Evolutionary conservation across 371 early-diverging fungal genomes (phyloP), one percentile per base, ranked within the genome.

Genomic region (Mortierella sp.): DNA sequence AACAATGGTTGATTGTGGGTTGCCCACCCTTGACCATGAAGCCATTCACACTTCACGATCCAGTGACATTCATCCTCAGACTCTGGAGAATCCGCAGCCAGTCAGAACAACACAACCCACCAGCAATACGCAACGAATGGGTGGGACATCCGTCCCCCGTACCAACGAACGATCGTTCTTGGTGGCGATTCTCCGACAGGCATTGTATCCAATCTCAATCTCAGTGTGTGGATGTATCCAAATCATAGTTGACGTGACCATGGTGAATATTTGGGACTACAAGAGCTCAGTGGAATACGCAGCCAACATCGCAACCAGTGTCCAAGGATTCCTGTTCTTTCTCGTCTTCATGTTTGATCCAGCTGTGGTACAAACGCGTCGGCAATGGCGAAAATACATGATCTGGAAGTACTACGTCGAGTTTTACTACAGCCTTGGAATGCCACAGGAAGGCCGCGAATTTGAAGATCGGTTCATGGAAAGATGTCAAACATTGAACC

Each of bases 241-340:
- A 23, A 66, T 69, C 19, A 58, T 76, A 54, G 78, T 62, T 26
- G 78, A 76, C 21, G 30, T 76, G 58, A 76, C 70, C 2, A 8
- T 76, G 3, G 4, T 16, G 3, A 23, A 13, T n/a, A 3, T 0
- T 1, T 13, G 14, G 21, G 21, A 58, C 30, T 26, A 43, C 9
- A 19, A 13, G 0, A 21, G 34, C 13, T 23, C 53, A 12, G 34
- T 73, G 1, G 58, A 55, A 50, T 64, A 73, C 48, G 49, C 54
- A 0, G 62, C 70, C 16, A 76, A 41, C 7, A 47, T 66, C 0
- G 61, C 45, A 3, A 76, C 78, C 24, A 69, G 70, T 43, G 58
- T 76, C 48, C 78, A 76, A 21, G 78, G 78, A 0, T 66, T 76
- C 30, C 58, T 76, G 1, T 76, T 76, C 59, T 76, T 76, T 19